Evolutionary conservation across 495 filamentous ascomycete species (phyloP).

Genomic region (Neurospora sp.): DNA sequence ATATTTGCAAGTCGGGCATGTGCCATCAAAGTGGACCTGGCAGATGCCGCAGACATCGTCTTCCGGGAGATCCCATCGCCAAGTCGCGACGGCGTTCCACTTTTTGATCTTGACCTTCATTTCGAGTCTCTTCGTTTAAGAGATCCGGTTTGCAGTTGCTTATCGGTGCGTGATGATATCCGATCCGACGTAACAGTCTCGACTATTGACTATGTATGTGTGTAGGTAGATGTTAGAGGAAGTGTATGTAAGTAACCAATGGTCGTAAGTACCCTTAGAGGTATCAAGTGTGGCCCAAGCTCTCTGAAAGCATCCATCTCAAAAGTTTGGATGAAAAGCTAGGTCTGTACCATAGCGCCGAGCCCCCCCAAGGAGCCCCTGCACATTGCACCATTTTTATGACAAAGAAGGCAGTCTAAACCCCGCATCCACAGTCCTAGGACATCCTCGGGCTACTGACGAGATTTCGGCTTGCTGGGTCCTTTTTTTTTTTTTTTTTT

Average conservation of each 20-base stretch:
- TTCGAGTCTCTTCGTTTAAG: neutral
- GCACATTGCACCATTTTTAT: neutral
- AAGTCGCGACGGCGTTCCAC: constrained; percentile 90
- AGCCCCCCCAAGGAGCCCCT: neutral
- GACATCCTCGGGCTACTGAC: neutral
- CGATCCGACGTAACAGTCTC: neutral
- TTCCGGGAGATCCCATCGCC: constrained; percentile 96
- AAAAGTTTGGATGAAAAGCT: neutral
- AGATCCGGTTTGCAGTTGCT: neutral
- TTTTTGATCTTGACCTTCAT: constrained; percentile 94
- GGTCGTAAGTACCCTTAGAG: neutral
- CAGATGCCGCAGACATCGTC: constrained; percentile 99
- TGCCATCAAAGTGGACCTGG: constrained; percentile 94
- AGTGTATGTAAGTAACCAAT: neutral
- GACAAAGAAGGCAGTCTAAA: neutral
- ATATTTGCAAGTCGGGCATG: constrained; percentile 95
- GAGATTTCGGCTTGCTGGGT: neutral
- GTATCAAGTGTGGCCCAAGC: neutral
- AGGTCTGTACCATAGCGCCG: neutral
- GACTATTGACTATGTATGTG: neutral
- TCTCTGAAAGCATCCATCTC: neutral
- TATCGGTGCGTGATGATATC: neutral
- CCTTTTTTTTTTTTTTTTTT: neutral
- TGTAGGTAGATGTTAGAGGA: neutral
- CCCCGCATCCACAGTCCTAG: neutral